Evolutionary conservation across 2,329 filamentous ascomycete species (phyloP).

Genomic region (Cordyceps pruinosa): DNA sequence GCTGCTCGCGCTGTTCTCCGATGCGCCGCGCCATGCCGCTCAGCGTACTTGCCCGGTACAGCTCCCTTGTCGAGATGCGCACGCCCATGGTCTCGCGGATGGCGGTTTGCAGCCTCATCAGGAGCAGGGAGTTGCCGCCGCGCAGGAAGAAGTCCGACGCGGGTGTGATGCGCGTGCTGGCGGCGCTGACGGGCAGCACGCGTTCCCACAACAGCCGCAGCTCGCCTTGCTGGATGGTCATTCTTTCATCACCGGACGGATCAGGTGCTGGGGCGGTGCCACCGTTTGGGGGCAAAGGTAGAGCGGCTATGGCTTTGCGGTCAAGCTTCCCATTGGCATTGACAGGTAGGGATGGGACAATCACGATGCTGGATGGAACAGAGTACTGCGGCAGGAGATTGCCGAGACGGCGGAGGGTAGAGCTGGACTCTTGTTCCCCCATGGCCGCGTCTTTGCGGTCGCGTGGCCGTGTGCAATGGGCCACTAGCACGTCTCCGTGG

Average conservation of each 20-base stretch:
- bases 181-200: background rate
- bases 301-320: slow-evolving; percentile 18
- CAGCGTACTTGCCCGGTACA: slow-evolving; percentile 33
- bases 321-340: slow-evolving; percentile 25
- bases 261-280: background rate
- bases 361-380: background rate
- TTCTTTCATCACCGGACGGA: background rate
- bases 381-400: background rate
- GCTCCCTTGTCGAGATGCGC: slow-evolving; percentile 25
- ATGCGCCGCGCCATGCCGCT: slow-evolving; percentile 28
- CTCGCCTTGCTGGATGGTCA: background rate
- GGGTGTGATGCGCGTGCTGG: background rate
- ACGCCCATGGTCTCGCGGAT: slow-evolving; percentile 28
- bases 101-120: slow-evolving; percentile 29
- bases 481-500: background rate
- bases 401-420: slow-evolving; percentile 12
- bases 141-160: slow-evolving; percentile 34
- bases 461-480: background rate
- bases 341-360: background rate
- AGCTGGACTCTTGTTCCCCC: background rate
- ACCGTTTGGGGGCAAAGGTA: slow-evolving; percentile 19
- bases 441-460: too few species aligned
- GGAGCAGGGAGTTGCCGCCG: slow-evolving; percentile 35
- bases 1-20: background rate
- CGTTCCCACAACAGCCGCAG: slow-evolving; percentile 11